Evolutionary conservation across 2,329 filamentous ascomycete species (phyloP), one percentile per base, ranked within the genome.

Genomic region (Neofusicoccum cordaticola): DNA sequence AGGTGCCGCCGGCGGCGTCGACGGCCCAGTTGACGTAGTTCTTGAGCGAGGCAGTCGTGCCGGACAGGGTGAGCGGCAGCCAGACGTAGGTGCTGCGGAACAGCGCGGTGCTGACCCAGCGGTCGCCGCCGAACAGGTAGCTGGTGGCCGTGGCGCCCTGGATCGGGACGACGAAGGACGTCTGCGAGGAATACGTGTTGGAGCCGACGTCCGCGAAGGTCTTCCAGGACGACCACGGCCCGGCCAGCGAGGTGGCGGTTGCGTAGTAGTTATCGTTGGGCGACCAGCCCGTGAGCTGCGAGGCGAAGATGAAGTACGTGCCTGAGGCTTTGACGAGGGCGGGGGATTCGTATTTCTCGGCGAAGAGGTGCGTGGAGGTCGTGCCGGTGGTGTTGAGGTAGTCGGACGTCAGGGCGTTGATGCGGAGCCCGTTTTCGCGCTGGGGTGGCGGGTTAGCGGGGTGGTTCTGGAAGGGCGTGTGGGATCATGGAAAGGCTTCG

Each of bases 301-400:
- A 87, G 2, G 84, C 87, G 70, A 90, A 89, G 77, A 90, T 85
- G 74, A 85, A 90, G 74, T 89, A 90, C 0, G 82, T 81, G 0
- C 81, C 83, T 13, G 83, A 79, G 7, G 82, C 81, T 74, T 90
- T 90, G 63, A 88, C 72, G 41, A 90, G 78, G 0, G 88, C 87
- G 0, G 88, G 88, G 0, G 88, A 79, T 70, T 91, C 88, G 63
- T 85, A 84, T 53, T 81, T 80, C 52, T 85, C 80, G 2, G 72
- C 73, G 81, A 84, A 89, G 1, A 82, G 74, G 65, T 85, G 85
- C 0, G 81, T 81, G 7, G 80, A 78, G 0, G 78, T 78, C 0
- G 76, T 74, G 35, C 39, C 45, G 1, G 66, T 65, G 3, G 88
- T 82, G 13, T 76, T 82, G 13, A 85, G 78, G 69, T 87, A 89